These are phyloP conservation scores for Psilocybe subaeruginosa DNA, from an alignment of 768 basidiomycete genomes.

Conservation along the genomic window DNA sequence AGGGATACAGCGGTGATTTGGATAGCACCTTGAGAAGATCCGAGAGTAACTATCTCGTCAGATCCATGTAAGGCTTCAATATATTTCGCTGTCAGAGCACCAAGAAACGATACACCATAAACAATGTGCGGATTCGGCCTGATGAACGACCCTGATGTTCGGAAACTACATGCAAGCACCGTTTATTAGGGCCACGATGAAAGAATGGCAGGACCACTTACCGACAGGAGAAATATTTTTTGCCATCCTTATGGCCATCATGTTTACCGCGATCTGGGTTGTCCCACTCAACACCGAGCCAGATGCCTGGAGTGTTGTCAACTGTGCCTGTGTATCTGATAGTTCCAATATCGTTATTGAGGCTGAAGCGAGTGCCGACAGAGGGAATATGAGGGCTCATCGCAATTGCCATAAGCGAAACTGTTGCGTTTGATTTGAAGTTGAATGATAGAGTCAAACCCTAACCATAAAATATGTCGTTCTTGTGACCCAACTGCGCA, in stretches of 20 bases:
- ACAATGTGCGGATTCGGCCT: constrained; percentile 62
- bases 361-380: constrained; percentile 57
- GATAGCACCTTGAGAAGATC: constrained; percentile 83
- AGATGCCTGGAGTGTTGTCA: constrained; percentile 62
- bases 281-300: constrained; percentile 99
- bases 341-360: constrained; percentile 63
- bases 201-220: constrained; percentile 36
- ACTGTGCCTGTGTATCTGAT: constrained; percentile 72
- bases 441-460: constrained; percentile 23
- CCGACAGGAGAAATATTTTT: constrained; percentile 80
- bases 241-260: constrained; percentile 78
- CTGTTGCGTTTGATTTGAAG: constrained; percentile 3
- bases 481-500: not conserved
- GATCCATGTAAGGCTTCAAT: constrained; percentile 61
- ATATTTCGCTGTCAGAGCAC: constrained; percentile 80
- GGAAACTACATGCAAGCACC: constrained; percentile 43
- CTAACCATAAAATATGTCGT: constrained; percentile 14
- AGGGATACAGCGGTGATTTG: constrained; percentile 85
- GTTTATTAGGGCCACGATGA: constrained; percentile 14
- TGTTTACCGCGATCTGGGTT: constrained; percentile 85
- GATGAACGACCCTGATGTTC: constrained; percentile 78
- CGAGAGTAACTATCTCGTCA: constrained; percentile 68
- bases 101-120: constrained; percentile 72
- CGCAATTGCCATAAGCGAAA: constrained; percentile 5
- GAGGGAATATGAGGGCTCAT: constrained; percentile 29